These are phyloP conservation scores for Lipomyces yamadae DNA, from an alignment of 805 yeast species.

Conservation along the genomic window DNA sequence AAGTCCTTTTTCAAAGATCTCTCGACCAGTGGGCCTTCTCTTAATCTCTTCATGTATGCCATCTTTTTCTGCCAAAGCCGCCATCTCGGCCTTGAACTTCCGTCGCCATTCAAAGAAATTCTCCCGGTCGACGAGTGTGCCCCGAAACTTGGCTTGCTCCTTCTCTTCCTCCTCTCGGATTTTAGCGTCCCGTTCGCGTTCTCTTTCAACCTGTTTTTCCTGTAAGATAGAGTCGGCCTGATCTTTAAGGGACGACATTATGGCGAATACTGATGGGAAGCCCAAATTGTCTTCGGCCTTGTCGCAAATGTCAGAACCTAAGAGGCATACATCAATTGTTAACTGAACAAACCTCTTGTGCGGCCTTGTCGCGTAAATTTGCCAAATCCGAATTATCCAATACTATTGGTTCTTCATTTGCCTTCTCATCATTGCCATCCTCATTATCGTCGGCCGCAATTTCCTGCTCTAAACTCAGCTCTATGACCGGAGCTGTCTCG, in stretches of 20 bases:
- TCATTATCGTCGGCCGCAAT: slow-evolving; percentile 50
- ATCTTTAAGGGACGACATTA: slow-evolving; percentile 79
- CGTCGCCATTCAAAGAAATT: slow-evolving; percentile 74
- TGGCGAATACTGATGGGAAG: slow-evolving; percentile 86
- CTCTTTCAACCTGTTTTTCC: slow-evolving; percentile 58
- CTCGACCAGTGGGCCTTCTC: slow-evolving; percentile 82
- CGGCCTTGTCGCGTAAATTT: slow-evolving; percentile 38
- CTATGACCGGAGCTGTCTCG: slow-evolving; percentile 69
- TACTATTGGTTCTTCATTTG: slow-evolving; percentile 52
- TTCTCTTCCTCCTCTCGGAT: slow-evolving; percentile 69
- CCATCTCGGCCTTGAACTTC: slow-evolving; percentile 69
- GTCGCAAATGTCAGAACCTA: not conserved
- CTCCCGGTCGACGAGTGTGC: slow-evolving; percentile 85
- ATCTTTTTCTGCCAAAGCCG: slow-evolving; percentile 57
- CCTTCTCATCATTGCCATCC: slow-evolving; percentile 56
- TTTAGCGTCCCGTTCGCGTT: slow-evolving; percentile 62
- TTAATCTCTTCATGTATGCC: slow-evolving; percentile 40
- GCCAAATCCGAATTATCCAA: slow-evolving; percentile 42
- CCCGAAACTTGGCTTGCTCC: slow-evolving; percentile 87
- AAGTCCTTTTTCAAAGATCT: slow-evolving; percentile 87
- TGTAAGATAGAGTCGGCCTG: slow-evolving; percentile 72
- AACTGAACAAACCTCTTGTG: slow-evolving; percentile 35
- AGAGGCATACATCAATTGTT: not conserved
- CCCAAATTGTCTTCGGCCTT: slow-evolving; percentile 78
- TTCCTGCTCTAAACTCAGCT: slow-evolving; percentile 46